Conservation (phyloP, 2,329 filamentous ascomycete species). For the Pseudogymnoascus sp. region DNA sequence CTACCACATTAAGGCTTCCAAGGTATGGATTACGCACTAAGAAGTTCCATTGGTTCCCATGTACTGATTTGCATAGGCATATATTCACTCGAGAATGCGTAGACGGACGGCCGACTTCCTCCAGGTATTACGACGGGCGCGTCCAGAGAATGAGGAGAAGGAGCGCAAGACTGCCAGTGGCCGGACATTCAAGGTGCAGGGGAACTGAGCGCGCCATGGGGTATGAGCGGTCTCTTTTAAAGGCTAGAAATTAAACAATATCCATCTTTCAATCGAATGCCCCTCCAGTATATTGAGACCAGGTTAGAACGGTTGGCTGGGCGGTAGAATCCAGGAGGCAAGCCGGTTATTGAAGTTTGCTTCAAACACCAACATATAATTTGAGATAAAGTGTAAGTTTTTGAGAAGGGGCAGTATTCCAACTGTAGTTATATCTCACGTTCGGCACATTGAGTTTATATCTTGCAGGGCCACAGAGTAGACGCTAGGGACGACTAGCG, state of each 20-base stretch:
- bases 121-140: slow-evolving; percentile 92
- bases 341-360: background rate
- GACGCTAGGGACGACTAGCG: background rate
- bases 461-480: background rate
- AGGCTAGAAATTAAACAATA: slow-evolving; percentile 7
- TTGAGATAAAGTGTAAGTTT: background rate
- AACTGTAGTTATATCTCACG: background rate
- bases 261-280: background rate
- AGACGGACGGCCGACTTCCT: slow-evolving; percentile 96
- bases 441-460: background rate
- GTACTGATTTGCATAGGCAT: slow-evolving; percentile 50
- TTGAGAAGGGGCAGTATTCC: background rate
- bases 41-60: slow-evolving; percentile 13
- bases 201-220: slow-evolving; percentile 17
- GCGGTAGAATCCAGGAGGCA: background rate
- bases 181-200: slow-evolving; percentile 63
- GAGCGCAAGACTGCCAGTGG: slow-evolving; percentile 98
- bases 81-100: slow-evolving; percentile 97
- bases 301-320: background rate
- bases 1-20: slow-evolving; percentile 99
- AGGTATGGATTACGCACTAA: slow-evolving; percentile 40
- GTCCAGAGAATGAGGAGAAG: slow-evolving; percentile 93
- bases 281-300: background rate
- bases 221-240: background rate
- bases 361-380: background rate